Conservation (phyloP, 1,139 yeast genomes). For the Candida glucosophila region DNA sequence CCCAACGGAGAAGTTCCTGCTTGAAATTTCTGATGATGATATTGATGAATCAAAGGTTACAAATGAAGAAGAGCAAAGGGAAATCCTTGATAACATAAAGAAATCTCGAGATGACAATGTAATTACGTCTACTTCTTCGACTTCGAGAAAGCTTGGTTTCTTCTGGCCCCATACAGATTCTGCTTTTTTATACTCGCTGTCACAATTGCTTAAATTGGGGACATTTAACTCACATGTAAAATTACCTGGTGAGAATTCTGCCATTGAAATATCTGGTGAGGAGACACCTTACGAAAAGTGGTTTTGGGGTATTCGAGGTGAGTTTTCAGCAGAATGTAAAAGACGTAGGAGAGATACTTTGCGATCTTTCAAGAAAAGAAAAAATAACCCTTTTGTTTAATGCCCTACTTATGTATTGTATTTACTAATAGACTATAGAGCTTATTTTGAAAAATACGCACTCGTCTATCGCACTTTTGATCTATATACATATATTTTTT, state of each 20-base stretch:
- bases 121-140: slow-evolving; percentile 4
- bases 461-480: not conserved
- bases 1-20: slow-evolving; percentile 30
- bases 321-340: slow-evolving; percentile 67
- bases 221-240: slow-evolving; percentile 14
- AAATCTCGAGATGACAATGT: slow-evolving; percentile 19
- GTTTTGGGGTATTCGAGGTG: slow-evolving; percentile 82
- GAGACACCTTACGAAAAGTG: slow-evolving; percentile 59
- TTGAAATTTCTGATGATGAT: slow-evolving; percentile 29
- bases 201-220: slow-evolving; percentile 63
- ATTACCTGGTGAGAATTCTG: slow-evolving; percentile 27
- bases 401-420: not conserved
- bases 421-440: not conserved
- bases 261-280: slow-evolving; percentile 19
- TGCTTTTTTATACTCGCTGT: slow-evolving; percentile 77
- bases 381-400: slow-evolving; percentile 4
- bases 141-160: slow-evolving; percentile 34
- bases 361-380: slow-evolving; percentile 46
- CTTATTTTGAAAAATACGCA: not conserved
- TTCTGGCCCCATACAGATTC: slow-evolving; percentile 81
- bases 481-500: not conserved
- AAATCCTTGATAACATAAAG: slow-evolving; percentile 24
- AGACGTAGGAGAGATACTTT: slow-evolving; percentile 66
- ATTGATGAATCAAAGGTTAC: slow-evolving; percentile 17
- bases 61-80: slow-evolving; percentile 15